phyloP scores from a whole-genome alignment of 805 yeast species.

The Candida easanensis region DNA sequence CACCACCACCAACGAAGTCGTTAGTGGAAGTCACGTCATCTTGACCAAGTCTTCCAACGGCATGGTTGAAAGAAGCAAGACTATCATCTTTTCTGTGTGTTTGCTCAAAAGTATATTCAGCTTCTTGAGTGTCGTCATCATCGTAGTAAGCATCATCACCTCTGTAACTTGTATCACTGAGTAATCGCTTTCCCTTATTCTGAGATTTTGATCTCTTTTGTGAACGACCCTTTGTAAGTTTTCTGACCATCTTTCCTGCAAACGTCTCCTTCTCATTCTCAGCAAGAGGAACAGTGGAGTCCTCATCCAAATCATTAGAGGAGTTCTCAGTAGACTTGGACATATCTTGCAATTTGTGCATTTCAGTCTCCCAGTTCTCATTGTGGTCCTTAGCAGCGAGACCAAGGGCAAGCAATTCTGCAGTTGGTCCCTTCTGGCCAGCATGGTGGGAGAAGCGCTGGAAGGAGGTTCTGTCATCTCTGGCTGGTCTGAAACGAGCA shows the following conservation, averaged over 20 bases:
- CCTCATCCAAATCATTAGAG: constrained; percentile 24
- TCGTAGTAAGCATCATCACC: neutral
- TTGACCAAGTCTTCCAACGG: constrained; percentile 6
- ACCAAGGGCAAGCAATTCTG: constrained; percentile 72
- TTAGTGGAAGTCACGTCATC: constrained; percentile 18
- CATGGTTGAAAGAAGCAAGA: constrained; percentile 20
- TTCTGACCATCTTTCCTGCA: constrained; percentile 42
- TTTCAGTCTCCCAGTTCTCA: constrained; percentile 66
- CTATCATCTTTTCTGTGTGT: constrained; percentile 19
- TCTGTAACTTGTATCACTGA: constrained; percentile 10
- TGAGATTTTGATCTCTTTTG: constrained; percentile 19
- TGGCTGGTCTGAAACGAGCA: constrained; percentile 82
- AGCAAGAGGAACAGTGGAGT: constrained; percentile 30
- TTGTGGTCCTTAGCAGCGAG: constrained; percentile 80
- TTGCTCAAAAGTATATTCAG: constrained; percentile 11
- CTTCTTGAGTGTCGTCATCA: constrained; percentile 1
- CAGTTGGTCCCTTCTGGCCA: constrained; percentile 33
- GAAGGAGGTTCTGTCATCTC: constrained; percentile 90
- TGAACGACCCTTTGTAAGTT: constrained; percentile 35
- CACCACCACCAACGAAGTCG: constrained; percentile 22
- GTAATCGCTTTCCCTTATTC: constrained; percentile 14
- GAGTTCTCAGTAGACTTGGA: constrained; percentile 16
- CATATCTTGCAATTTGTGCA: constrained; percentile 21
- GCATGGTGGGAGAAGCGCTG: constrained; percentile 42
- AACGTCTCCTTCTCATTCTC: constrained; percentile 35